Conservation (phyloP, 2,329 filamentous ascomycete genomes). For the Calonectria ilicicola region DNA sequence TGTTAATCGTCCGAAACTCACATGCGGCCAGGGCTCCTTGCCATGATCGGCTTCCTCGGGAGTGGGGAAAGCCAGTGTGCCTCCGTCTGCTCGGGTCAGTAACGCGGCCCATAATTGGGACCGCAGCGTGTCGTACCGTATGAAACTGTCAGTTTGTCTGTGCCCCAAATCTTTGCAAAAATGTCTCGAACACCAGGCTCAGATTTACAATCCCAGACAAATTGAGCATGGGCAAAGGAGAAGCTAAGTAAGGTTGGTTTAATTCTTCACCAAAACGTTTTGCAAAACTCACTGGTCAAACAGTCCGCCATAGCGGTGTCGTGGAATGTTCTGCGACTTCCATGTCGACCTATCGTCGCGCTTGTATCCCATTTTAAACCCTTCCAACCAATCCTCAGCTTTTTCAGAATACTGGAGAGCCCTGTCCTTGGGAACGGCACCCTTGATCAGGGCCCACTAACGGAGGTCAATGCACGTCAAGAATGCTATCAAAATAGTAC, state of each 20-base stretch:
- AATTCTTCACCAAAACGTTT: background rate
- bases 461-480: background rate
- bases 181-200: background rate
- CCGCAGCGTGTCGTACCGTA: background rate
- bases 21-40: background rate
- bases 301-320: background rate
- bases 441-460: background rate
- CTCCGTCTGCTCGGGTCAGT: background rate
- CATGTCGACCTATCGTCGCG: background rate
- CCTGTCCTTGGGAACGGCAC: background rate
- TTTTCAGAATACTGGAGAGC: background rate
- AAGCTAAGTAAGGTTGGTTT: background rate
- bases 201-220: background rate
- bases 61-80: background rate
- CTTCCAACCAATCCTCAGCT: background rate
- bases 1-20: background rate
- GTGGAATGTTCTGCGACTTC: background rate
- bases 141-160: background rate
- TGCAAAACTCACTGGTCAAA: background rate
- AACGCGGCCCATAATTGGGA: background rate
- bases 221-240: background rate
- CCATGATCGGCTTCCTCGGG: background rate
- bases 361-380: background rate
- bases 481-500: too few species aligned
- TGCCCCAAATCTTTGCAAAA: background rate